Base-by-base conservation (phyloP, 106 monocot genomes). In the Dendrobium huoshanense region DNA sequence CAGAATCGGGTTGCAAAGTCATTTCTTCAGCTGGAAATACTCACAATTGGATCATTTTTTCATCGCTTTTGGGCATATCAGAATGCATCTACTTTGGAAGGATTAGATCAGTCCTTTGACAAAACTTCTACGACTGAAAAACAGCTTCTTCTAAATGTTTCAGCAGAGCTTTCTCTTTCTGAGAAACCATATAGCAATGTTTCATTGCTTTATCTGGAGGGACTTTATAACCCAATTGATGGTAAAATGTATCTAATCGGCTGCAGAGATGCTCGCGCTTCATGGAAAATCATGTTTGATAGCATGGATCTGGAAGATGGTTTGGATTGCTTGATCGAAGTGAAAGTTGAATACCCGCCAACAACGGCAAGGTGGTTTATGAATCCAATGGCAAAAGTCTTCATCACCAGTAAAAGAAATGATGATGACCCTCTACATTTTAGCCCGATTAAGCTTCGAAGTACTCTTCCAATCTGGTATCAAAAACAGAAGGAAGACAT, bases 181-280 rank as follows among this genome's bases (percentile, higher is more conserved):
- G 92, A 86, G 11, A 43, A 85, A 4, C 17, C 67, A 2, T 88
- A 86, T 41, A 64, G 5, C 17, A 90, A 92, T 78, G 77, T 80
- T 55, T 92, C 89, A 37, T 43, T 73, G 19, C 40, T 92, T 7
- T 85, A 73, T 48, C 42, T 92, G 76, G 92, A 92, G 77, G 92
- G 92, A 75, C 64, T 92, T 4, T 92, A 92, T 78, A 88, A 92
- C 55, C 86, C 87, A 19, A n/a, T 92, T 27, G 74, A 90, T 61
- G 92, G 92, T 16, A 85, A 61, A 79, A 90, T 92, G 88, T 92
- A 87, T 80, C 67, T 90, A 9, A 83, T 90, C 22, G 92, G 85
- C 41, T 92, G 92, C 56, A 87, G 90, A 55, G 84, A 88, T 80
- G 85, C 86, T 15, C 85, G 81, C 41, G 82, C 87, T 67, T 77